These are phyloP conservation scores for Phragmites australis DNA, from an alignment of 176 grass and related monocot genomes.

Conservation along the genomic window DNA sequence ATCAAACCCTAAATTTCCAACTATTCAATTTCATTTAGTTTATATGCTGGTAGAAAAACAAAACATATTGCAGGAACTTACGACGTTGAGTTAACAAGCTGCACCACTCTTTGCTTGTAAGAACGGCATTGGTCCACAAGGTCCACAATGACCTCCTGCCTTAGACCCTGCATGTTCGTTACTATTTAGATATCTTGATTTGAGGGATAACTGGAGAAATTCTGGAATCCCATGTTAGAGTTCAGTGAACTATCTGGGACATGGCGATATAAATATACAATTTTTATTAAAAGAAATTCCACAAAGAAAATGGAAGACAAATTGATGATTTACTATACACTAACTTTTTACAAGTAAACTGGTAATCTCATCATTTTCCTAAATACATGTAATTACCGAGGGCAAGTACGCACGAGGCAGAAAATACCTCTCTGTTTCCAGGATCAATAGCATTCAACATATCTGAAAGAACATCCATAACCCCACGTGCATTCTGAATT, in stretches of 20 bases:
- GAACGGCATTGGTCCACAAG: slow-evolving; percentile 82
- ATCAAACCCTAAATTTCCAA: neutral
- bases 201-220: slow-evolving; percentile 14
- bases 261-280: slow-evolving; percentile 18
- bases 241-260: neutral
- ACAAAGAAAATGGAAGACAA: neutral
- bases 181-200: slow-evolving; percentile 12
- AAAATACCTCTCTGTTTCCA: slow-evolving; percentile 82
- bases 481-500: slow-evolving; percentile 90
- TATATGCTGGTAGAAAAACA: slow-evolving; percentile 6
- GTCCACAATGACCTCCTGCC: slow-evolving; percentile 80
- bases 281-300: slow-evolving; percentile 1
- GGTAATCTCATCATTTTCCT: slow-evolving; percentile 25
- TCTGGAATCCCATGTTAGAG: neutral
- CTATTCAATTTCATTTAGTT: slow-evolving; percentile 1
- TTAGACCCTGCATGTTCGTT: slow-evolving; percentile 65
- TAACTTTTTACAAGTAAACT: slow-evolving; percentile 7
- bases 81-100: slow-evolving; percentile 80
- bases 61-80: slow-evolving; percentile 45
- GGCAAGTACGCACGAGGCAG: neutral
- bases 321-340: neutral
- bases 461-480: slow-evolving; percentile 88
- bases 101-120: slow-evolving; percentile 77
- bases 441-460: slow-evolving; percentile 97
- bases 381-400: slow-evolving; percentile 3